phyloP scores from a whole-genome alignment of 1,139 yeast species.

The Yamadazyma diddensiae region DNA sequence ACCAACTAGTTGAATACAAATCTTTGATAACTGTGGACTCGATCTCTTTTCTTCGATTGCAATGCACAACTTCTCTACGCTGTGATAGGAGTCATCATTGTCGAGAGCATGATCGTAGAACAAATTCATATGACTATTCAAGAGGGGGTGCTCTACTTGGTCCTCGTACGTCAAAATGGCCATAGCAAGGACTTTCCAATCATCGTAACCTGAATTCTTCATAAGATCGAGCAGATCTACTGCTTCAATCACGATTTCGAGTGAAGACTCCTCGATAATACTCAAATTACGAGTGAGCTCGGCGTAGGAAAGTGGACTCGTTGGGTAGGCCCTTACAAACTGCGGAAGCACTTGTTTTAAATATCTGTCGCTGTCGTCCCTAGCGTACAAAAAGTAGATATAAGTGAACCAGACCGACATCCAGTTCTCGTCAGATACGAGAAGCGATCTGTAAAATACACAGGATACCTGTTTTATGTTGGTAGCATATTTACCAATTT shows the following conservation, averaged over 20 bases:
- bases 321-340: slow-evolving; percentile 14
- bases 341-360: slow-evolving; percentile 10
- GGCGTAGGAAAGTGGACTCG: slow-evolving; percentile 25
- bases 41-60: slow-evolving; percentile 27
- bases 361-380: slow-evolving; percentile 2
- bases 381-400: slow-evolving; percentile 23
- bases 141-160: slow-evolving; percentile 10
- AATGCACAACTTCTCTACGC: slow-evolving; percentile 40
- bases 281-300: slow-evolving; percentile 26
- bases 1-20: slow-evolving; percentile 26
- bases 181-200: slow-evolving; percentile 36
- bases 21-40: slow-evolving; percentile 22
- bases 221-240: slow-evolving; percentile 16
- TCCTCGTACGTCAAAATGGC: slow-evolving; percentile 23
- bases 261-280: slow-evolving; percentile 10
- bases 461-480: slow-evolving; percentile 15
- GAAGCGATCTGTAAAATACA: slow-evolving; percentile 23
- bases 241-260: slow-evolving; percentile 9
- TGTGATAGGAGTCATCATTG: slow-evolving; percentile 35
- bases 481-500: slow-evolving; percentile 21
- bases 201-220: slow-evolving; percentile 23
- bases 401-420: slow-evolving; percentile 30
- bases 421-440: slow-evolving; percentile 15
- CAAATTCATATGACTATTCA: slow-evolving; percentile 12
- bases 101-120: slow-evolving; percentile 23